Conservation (phyloP, 768 basidiomycete genomes). For the Dictyophora rubrovolvata region DNA sequence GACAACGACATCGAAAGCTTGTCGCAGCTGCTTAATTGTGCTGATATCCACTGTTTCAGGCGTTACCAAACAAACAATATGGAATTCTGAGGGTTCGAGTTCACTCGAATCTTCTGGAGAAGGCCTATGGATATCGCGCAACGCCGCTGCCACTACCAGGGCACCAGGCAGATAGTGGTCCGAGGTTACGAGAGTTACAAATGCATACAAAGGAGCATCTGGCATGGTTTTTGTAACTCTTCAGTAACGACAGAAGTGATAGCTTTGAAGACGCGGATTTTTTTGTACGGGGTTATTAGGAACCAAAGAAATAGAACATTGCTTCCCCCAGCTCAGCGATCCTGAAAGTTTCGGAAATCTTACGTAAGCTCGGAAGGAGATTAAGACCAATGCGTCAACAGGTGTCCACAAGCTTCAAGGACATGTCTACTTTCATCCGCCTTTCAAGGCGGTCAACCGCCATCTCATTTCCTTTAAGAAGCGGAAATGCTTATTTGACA, state of each 20-base stretch:
- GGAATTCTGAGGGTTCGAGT: slow-evolving; percentile 41
- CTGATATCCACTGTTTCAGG: slow-evolving; percentile 86
- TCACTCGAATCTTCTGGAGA: slow-evolving; percentile 43
- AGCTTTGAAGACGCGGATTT: not conserved
- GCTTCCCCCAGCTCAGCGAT: not conserved
- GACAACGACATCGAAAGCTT: slow-evolving; percentile 74
- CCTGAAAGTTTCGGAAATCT: not conserved
- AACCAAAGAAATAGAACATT: not conserved
- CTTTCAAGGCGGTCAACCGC: not conserved
- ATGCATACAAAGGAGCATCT: slow-evolving; percentile 44
- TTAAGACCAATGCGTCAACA: not conserved
- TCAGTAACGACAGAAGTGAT: not conserved
- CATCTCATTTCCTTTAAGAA: not conserved
- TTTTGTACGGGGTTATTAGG: not conserved
- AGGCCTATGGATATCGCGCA: slow-evolving; percentile 65
- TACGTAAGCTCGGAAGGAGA: not conserved
- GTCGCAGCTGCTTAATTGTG: slow-evolving; percentile 68
- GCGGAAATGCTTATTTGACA: not conserved
- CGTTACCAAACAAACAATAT: slow-evolving; percentile 85
- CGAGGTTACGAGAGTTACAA: slow-evolving; percentile 88
- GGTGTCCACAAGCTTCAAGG: not conserved
- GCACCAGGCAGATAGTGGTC: slow-evolving; percentile 90
- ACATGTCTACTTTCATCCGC: not conserved
- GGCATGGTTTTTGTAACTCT: not conserved
- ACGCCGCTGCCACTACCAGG: slow-evolving; percentile 73